Evolutionary conservation across 2,329 filamentous ascomycete species (phyloP).

Genomic region (Paraphaeosphaeria minitans): DNA sequence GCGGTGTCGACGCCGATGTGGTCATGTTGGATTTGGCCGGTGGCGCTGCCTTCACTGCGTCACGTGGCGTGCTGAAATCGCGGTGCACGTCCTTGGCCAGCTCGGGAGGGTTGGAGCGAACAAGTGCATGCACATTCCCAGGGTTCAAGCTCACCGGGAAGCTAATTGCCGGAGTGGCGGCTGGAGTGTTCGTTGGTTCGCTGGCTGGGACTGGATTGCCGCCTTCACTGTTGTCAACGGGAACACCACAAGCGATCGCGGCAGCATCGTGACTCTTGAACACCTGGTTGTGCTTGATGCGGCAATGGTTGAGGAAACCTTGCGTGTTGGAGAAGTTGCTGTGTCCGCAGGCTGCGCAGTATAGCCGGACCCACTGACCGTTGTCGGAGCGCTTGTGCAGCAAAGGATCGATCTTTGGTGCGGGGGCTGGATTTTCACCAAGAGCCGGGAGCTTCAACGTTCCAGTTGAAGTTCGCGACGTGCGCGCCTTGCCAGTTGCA

Average conservation of each 20-base stretch:
- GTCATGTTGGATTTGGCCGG: slow-evolving; percentile 34
- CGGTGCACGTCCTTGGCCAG: slow-evolving; percentile 42
- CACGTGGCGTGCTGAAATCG: slow-evolving; percentile 29
- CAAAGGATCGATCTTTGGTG: slow-evolving; percentile 77
- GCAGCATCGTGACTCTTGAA: slow-evolving; percentile 97
- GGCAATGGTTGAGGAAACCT: slow-evolving; percentile 99
- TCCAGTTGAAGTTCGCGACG: slow-evolving; percentile 63
- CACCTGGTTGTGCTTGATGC: slow-evolving; percentile 89
- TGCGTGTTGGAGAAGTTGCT: slow-evolving; percentile 96
- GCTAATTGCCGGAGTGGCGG: slow-evolving; percentile 35
- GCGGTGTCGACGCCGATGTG: slow-evolving; percentile 49
- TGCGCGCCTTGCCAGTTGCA: slow-evolving; percentile 58
- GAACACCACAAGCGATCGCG: slow-evolving; percentile 82
- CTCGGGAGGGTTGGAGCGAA: slow-evolving; percentile 31
- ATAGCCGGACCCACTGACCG: slow-evolving; percentile 83
- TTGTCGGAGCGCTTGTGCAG: slow-evolving; percentile 82
- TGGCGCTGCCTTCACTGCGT: slow-evolving; percentile 20
- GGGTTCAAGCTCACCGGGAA: slow-evolving; percentile 36
- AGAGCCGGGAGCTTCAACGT: slow-evolving; percentile 50
- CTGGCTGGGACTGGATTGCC: slow-evolving; percentile 41
- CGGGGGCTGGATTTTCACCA: slow-evolving; percentile 49
- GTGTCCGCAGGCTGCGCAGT: slow-evolving; percentile 83
- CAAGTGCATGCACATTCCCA: slow-evolving; percentile 44
- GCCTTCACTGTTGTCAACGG: slow-evolving; percentile 71
- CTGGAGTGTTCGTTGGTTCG: slow-evolving; percentile 35